Base-by-base conservation (phyloP, 768 basidiomycete species). In the Cubamyces lactineus region DNA sequence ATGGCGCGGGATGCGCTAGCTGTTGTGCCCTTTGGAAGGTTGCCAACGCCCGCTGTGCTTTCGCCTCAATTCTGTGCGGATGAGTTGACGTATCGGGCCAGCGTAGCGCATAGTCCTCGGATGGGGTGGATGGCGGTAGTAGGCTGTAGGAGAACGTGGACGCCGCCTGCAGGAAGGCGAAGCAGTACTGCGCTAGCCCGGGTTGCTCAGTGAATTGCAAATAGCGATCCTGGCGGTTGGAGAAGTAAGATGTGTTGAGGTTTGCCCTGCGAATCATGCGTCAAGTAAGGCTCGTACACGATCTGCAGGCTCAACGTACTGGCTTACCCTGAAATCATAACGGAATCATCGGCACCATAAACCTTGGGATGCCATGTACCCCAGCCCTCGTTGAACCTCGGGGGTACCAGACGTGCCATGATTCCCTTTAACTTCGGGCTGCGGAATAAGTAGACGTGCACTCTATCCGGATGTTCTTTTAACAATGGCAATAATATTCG, bases 331-430 rank as follows among this genome's bases (percentile, higher is more conserved):
- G 87, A 93, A 62, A 99, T 86, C 73, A 99, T 86, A 45, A 99
- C 82, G 55, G 96, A 87, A 70, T 98, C 88, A 72, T 99, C 97
- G 0, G 84, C 88, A 19, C 94, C 94, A 70, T 99, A 99, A 58
- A 95, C 83, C 75, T 99, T 99, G 3, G 93, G 89, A 72, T 98
- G 97, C 96, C 96, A 98, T 1, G 96, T 94, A 5, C 70, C 67
- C 92, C 95, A 98, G 1, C 96, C 97, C 76, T 99, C 97, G 68
- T 99, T 96, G 76, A 94, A 97, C 56, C 97, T 82, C 23, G 91
- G 88, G 7, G 97, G 97, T 7, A 98, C 87, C 28, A 96, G 62
- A 57, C 80, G 83, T 30, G 91, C 84, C 73, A 92, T 79, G 26
- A 92, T 60, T 0, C 92, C 90, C 17, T 86, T 81, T 28, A 98